Evolutionary conservation across 2,329 filamentous ascomycete genomes (phyloP), one percentile per base, ranked within the genome.

Genomic region (Botrytis pseudocinerea): DNA sequence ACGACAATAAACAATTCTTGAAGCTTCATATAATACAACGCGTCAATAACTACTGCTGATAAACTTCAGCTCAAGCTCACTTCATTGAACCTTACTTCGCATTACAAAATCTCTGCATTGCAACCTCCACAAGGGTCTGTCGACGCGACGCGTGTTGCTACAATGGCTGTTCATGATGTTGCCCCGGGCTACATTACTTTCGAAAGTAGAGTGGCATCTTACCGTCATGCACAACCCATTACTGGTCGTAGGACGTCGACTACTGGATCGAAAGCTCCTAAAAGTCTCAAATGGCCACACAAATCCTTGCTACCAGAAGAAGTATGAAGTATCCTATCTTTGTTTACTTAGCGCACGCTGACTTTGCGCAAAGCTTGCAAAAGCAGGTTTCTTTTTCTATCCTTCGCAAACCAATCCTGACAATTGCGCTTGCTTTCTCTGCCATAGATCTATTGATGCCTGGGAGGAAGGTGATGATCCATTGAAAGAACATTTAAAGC

Each of bases 401-500:
- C 95, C 96, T 2, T 89, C 88, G 22, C 86, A 89, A 69, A 87
- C 89, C 64, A 93, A 90, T 79, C 91, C 91, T 54, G 96, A 99
- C 82, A 98, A 98, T 82, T 93, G 93, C 65, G 88, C 90, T 77
- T 99, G 96, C 82, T 98, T 97, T 82, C 86, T 94, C 54, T 99
- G 96, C 83, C 85, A 90, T 75, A 92, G 93, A 81, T 89, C 91
- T 72, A 87, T 99, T 20, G 94, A 97, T 81, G 95, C 94, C 74
- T 99, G 96, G 96, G 95, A 98, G 79, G 87, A 91, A 57, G 90
- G 91, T 35, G 96, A 99, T 80, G 89, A 94, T 74, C 93, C 96
- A 0, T 85, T 97, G 7, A 86, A 87, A 68, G 96, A 99, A 81
- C 96, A 99, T 82, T 82, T 97, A 44, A 93, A 91, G 76, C 93